These are phyloP conservation scores for Penicillium paxilli DNA, from an alignment of 495 filamentous ascomycete genomes.

Conservation along the genomic window DNA sequence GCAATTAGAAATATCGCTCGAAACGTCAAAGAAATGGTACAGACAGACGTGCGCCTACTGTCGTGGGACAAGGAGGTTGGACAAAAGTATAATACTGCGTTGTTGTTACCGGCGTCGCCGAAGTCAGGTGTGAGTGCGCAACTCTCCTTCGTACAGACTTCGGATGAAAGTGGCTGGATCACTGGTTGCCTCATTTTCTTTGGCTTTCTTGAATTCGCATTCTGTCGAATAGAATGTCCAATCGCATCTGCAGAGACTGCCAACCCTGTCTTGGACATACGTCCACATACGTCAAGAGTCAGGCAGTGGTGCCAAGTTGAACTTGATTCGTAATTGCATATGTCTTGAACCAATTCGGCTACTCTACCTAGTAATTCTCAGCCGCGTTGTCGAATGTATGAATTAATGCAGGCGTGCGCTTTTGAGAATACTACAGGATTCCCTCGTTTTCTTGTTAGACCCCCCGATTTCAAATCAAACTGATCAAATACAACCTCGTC, in stretches of 20 bases:
- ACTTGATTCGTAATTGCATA: background rate
- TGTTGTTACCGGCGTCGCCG: background rate
- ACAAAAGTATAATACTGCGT: background rate
- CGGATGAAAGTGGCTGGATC: background rate
- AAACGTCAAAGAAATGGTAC: background rate
- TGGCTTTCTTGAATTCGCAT: background rate
- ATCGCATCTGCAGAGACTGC: background rate
- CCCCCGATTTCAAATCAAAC: background rate
- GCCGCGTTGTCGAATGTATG: too few relatives aligned
- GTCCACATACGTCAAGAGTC: background rate
- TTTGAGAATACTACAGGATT: too few relatives aligned
- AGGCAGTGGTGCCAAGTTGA: background rate
- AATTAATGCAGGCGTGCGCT: too few relatives aligned
- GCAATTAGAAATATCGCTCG: background rate
- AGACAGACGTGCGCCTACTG: background rate
- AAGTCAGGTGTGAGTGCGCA: background rate
- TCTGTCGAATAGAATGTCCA: background rate
- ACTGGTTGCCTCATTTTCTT: background rate
- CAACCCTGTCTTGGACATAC: background rate
- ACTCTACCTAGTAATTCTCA: background rate
- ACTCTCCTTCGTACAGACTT: background rate
- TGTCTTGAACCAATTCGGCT: background rate
- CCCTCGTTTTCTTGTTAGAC: background rate
- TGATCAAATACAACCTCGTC: background rate
- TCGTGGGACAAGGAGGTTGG: background rate